A percentile compares a stretch with the other conserved stretches of the same genome.
phyloP scores from a whole-genome alignment of 306 rosid species.

The Hippophae gyantsensis region DNA sequence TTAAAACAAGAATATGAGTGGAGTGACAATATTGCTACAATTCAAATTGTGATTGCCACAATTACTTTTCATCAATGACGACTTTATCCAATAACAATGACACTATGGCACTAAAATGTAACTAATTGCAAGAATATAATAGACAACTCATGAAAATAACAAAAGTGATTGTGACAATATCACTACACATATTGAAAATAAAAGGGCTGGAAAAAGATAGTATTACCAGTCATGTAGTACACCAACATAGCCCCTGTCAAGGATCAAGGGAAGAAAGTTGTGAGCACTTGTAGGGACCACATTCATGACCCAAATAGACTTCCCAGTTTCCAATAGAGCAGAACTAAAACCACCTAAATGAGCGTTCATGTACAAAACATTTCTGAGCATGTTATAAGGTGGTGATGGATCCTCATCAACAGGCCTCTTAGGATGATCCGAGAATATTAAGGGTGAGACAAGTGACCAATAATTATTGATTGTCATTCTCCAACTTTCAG shows the following conservation, averaged over 20 bases:
- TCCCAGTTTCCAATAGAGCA: slow-evolving; percentile 76
- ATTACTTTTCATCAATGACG: no score
- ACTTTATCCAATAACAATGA: no score
- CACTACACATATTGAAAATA: neutral
- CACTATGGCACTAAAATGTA: no score
- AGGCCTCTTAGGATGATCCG: slow-evolving; percentile 99
- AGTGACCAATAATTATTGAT: slow-evolving; percentile 91
- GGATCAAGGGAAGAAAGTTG: slow-evolving; percentile 79
- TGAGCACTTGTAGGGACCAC: slow-evolving; percentile 62
- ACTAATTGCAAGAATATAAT: no score
- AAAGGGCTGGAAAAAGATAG: slow-evolving; percentile 6
- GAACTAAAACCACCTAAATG: slow-evolving; percentile 85
- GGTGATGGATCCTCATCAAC: slow-evolving; percentile 98
- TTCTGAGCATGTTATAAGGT: slow-evolving; percentile 96
- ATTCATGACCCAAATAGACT: slow-evolving; percentile 98
- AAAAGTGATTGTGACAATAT: neutral
- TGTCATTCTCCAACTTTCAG: slow-evolving; percentile 55
- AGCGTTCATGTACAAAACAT: slow-evolving; percentile 96
- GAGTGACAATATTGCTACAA: no score
- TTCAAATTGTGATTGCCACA: no score
- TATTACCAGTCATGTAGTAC: slow-evolving; percentile 92
- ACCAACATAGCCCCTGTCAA: slow-evolving; percentile 87
- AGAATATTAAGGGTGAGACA: slow-evolving; percentile 86
- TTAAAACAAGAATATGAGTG: neutral
- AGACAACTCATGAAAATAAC: no score